These are phyloP conservation scores for Tolypocladium amazonense DNA, from an alignment of 2,329 filamentous ascomycete genomes.

Conservation along the genomic window DNA sequence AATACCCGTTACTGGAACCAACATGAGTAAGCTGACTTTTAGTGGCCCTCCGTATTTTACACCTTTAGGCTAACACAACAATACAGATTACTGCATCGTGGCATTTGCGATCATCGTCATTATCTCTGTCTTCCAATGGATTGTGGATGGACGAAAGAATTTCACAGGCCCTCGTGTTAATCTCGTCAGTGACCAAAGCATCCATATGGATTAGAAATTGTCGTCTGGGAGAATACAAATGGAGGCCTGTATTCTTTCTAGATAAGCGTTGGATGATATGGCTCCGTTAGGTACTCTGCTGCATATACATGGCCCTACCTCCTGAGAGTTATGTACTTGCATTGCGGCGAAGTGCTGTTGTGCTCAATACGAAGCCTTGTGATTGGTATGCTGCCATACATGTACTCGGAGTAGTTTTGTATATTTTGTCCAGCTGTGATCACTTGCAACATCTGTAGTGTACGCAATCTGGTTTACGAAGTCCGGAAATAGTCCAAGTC, in stretches of 20 bases:
- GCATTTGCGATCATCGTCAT: conserved; percentile 34
- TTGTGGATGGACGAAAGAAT: conserved; percentile 34
- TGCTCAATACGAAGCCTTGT: no score
- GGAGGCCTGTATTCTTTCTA: neutral
- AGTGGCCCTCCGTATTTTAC: no score
- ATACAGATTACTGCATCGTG: conserved; percentile 30
- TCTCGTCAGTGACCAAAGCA: neutral
- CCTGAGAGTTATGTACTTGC: no score
- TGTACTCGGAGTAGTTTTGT: no score
- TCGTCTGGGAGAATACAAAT: neutral
- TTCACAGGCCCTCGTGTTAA: conserved; percentile 22
- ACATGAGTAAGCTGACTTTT: conserved; percentile 42
- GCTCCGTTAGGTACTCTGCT: neutral
- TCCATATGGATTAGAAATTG: neutral
- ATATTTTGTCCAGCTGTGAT: no score
- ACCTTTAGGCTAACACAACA: neutral
- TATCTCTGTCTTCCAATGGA: conserved; percentile 30
- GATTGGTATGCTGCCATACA: no score
- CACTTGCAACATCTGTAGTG: no score
- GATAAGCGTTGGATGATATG: neutral
- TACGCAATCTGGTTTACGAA: no score
- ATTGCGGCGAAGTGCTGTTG: no score
- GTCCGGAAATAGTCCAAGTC: no score
- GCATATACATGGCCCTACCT: neutral
- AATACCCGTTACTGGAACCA: conserved; percentile 50